phyloP scores from a whole-genome alignment of 164 flowering plant species.

The Kalanchoe fedtschenkoi region DNA sequence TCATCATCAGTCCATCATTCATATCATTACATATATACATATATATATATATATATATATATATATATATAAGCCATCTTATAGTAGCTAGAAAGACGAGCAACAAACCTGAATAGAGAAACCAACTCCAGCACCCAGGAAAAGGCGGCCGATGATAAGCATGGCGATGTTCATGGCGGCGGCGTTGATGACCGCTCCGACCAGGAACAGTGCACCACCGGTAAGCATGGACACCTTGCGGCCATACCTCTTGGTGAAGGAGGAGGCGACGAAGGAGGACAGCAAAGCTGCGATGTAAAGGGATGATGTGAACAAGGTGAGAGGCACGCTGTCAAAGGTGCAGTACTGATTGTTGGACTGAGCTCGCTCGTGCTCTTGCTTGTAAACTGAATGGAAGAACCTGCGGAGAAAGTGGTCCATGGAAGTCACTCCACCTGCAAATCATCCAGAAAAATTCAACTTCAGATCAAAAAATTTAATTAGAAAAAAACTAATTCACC shows the following conservation, averaged over 20 bases:
- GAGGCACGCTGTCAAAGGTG: constrained; percentile 45
- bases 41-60: too few species aligned
- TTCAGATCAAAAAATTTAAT: too few species aligned
- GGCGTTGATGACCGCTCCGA: constrained; percentile 47
- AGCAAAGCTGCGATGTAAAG: constrained; percentile 52
- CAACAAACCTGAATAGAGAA: constrained; percentile 57
- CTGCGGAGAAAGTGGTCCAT: constrained; percentile 31
- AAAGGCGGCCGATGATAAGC: constrained; percentile 48
- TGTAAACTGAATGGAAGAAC: constrained; percentile 1
- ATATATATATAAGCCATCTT: background rate
- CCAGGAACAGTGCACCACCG: constrained; percentile 49
- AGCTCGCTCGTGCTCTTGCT: background rate
- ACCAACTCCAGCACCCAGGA: constrained; percentile 73
- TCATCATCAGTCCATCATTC: too few species aligned
- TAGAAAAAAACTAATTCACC: too few species aligned
- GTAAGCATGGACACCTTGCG: constrained; percentile 39
- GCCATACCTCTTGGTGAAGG: constrained; percentile 39
- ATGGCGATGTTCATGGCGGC: constrained; percentile 42
- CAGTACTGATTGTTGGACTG: constrained; percentile 26
- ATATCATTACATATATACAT: too few species aligned
- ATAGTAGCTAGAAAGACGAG: background rate
- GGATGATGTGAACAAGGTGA: constrained; percentile 62
- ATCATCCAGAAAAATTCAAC: too few species aligned
- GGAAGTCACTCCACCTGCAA: constrained; percentile 60
- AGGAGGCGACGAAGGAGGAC: constrained; percentile 37